Evolutionary conservation across 2,329 filamentous ascomycete genomes (phyloP).

Genomic region (Aspergillus sp.): DNA sequence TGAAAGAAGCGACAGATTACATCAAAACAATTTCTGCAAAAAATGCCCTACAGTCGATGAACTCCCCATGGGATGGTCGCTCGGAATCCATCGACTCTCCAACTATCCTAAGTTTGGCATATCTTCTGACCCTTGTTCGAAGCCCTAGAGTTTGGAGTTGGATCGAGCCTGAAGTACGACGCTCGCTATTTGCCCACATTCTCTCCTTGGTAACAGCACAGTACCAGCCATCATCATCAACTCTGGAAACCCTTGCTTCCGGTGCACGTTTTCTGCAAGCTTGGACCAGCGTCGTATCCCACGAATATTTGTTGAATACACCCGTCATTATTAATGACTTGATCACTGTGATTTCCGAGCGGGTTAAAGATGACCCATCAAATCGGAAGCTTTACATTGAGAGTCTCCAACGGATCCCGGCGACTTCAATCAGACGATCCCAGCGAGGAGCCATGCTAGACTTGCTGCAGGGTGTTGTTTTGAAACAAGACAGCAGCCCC

Average conservation of each 20-base stretch:
- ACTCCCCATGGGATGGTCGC: constrained; percentile 43
- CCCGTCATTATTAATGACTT: constrained; percentile 41
- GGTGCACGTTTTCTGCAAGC: constrained; percentile 41
- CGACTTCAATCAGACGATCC: constrained; percentile 42
- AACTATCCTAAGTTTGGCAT: constrained; percentile 38
- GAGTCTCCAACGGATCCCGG: constrained; percentile 43
- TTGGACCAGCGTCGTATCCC: constrained; percentile 44
- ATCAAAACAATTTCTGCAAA: constrained; percentile 29
- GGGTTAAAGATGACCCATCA: constrained; percentile 34
- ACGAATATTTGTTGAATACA: constrained; percentile 44
- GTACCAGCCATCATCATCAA: constrained; percentile 28
- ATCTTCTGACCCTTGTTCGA: constrained; percentile 39
- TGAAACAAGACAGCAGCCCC: constrained; percentile 32
- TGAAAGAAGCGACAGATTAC: constrained; percentile 32
- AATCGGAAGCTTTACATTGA: constrained; percentile 38
- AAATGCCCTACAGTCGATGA: constrained; percentile 32
- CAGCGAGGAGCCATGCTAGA: constrained; percentile 41
- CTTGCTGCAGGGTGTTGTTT: constrained; percentile 37
- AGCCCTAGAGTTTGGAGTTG: constrained; percentile 35
- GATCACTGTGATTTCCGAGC: constrained; percentile 37
- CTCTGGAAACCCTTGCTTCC: constrained; percentile 32
- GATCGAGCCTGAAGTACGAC: constrained; percentile 36
- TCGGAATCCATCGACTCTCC: constrained; percentile 39
- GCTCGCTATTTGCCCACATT: constrained; percentile 38
- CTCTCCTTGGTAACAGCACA: constrained; percentile 38